A percentile compares a stretch with the other conserved stretches of the same genome.
phyloP scores from a whole-genome alignment of 2,329 filamentous ascomycete species.

The Aspergillus puulaauensis region DNA sequence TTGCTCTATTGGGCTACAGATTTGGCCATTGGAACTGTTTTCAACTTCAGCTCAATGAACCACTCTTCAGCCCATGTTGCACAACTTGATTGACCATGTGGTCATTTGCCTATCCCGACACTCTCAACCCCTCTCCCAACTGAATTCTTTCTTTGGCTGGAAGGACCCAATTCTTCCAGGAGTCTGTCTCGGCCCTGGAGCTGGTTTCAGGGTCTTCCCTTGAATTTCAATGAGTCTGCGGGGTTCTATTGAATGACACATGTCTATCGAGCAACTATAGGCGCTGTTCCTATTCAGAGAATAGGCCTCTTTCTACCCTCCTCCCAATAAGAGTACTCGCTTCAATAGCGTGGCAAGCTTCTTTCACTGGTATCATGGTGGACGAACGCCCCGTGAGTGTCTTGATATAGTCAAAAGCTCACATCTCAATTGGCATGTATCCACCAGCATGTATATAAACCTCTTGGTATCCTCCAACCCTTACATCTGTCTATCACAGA shows the following conservation, averaged over 20 bases:
- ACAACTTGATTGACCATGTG: background rate
- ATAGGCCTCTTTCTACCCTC: background rate
- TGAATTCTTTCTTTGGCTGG: background rate
- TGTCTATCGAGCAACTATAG: background rate
- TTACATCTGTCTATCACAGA: background rate
- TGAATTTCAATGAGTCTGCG: background rate
- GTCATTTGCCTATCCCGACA: background rate
- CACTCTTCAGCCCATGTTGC: background rate
- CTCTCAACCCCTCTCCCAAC: background rate
- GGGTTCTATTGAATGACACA: background rate
- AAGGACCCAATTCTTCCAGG: background rate
- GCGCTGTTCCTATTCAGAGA: slow-evolving; percentile 2
- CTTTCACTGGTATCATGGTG: background rate
- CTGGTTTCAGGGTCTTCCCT: background rate
- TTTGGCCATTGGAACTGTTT: background rate
- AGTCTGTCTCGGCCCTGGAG: background rate
- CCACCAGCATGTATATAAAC: background rate
- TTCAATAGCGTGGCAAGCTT: slow-evolving; percentile 9
- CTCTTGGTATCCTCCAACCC: background rate
- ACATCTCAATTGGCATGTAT: background rate
- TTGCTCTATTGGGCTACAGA: slow-evolving; percentile 7
- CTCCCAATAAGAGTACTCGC: slow-evolving; percentile 1
- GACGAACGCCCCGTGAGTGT: background rate
- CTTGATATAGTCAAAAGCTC: background rate
- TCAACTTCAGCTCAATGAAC: background rate